Conservation (phyloP, 129 eudicot genomes). For the Centella asiatica region DNA sequence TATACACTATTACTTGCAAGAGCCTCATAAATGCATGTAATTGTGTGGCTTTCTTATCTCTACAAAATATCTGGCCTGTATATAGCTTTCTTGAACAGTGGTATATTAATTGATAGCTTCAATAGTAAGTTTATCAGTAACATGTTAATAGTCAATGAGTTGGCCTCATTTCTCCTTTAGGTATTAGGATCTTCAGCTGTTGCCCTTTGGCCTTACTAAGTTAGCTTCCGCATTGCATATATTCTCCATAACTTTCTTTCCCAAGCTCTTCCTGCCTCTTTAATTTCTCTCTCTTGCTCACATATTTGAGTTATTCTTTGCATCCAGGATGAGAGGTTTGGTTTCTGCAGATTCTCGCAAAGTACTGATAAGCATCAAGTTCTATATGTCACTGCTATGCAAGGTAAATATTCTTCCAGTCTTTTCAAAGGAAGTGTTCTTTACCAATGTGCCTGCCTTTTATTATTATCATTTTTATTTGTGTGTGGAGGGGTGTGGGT, state of each 20-base stretch:
- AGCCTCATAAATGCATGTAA: neutral
- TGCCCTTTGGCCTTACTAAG: neutral
- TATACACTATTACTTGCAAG: neutral
- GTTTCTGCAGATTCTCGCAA: constrained; percentile 70
- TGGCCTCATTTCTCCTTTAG: neutral
- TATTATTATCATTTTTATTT: too few species aligned
- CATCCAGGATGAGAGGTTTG: constrained; percentile 71
- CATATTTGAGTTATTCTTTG: constrained; percentile 6
- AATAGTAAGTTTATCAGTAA: neutral
- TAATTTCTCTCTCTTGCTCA: neutral
- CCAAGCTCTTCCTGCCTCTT: neutral
- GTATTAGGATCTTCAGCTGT: neutral
- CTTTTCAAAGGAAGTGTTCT: neutral
- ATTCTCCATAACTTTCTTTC: neutral
- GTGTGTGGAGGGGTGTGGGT: constrained; percentile 4
- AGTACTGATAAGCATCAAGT: constrained; percentile 40
- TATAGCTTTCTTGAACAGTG: neutral
- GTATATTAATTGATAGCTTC: neutral
- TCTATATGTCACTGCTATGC: constrained; percentile 61
- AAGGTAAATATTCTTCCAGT: constrained; percentile 32
- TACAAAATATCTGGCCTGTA: neutral
- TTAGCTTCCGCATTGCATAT: neutral
- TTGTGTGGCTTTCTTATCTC: neutral
- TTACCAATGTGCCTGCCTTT: too few species aligned
- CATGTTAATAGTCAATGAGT: neutral